Evolutionary conservation across 345 rosid genomes (phyloP), one percentile per base, ranked within the genome.

Genomic region (Xanthoceras sorbifolium): DNA sequence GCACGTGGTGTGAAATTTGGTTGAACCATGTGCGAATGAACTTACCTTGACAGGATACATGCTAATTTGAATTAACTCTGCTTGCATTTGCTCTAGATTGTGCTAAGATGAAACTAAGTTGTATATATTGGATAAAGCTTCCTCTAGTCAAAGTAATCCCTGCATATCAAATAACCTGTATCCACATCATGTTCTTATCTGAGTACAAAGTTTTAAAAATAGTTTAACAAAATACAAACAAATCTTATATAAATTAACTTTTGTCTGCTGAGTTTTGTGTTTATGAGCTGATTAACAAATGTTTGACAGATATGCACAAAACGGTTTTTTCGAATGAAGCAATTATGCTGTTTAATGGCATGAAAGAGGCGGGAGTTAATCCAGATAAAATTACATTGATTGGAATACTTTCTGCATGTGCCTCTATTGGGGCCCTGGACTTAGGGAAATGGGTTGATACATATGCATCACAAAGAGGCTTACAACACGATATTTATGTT

Each of bases 281-380:
- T 52, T 44, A 69, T 54, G 66, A 55, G 48, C 78, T 62, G 9
- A 71, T 54, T 25, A 54, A 10, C 28, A 20, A 66, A 61, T 75
- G 31, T 78, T 44, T 80, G 9, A 75, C 84, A 94, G 97, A 64
- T 93, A 88, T 83, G 90, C 95, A 7, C 98, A 94, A 82, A 93
- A 87, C 74, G 98, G 98, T 75, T 84, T 78, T n/a, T 83, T 91
- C 98, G 20, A 81, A 78, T 65, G 90, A 93, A 70, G 95, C 98
- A 68, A 85, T 93, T 64, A 69, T 71, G 67, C 73, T 93, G 75
- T 94, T 91, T 80, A 71, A 36, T 81, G 71, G 60, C 69, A 90
- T 93, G 95, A 86, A 78, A 75, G 81, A 85, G 67, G 61, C 73
- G 5, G 87, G 89, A 44, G 62, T 85, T 64, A 69, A 67, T 11